Conservation (phyloP, 2,329 filamentous ascomycete genomes). For the Fusarium mundagurra region DNA sequence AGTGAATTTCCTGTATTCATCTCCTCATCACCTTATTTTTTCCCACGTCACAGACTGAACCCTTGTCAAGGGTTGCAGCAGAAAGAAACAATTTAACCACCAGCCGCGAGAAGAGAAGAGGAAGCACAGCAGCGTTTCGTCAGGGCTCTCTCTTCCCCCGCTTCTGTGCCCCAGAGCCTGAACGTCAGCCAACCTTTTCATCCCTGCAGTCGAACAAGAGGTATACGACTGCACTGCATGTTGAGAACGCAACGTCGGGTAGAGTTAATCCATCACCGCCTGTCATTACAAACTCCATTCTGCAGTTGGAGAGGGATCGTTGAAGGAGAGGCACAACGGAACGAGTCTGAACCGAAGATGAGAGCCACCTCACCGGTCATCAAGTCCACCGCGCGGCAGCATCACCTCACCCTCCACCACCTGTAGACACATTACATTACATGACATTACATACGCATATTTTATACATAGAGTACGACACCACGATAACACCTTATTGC, state of each 20-base stretch:
- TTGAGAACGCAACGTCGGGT: conserved; percentile 15
- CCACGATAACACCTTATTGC: conserved; percentile 16
- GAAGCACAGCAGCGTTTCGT: conserved; percentile 12
- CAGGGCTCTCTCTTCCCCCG: conserved; percentile 10
- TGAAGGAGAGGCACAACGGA: background rate
- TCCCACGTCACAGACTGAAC: conserved; percentile 23
- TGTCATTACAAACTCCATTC: conserved; percentile 3
- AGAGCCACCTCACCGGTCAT: conserved; percentile 12
- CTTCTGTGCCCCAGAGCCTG: conserved; percentile 11
- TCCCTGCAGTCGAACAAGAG: conserved; percentile 19
- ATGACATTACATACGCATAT: background rate
- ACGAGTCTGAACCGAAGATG: conserved; percentile 6
- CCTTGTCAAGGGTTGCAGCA: conserved; percentile 14
- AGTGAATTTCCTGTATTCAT: conserved; percentile 6
- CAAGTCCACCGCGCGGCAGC: conserved; percentile 7
- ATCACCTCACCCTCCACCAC: conserved; percentile 9
- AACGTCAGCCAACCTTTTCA: conserved; percentile 26
- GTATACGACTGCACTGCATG: conserved; percentile 22
- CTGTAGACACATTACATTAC: background rate
- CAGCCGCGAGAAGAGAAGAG: conserved; percentile 17
- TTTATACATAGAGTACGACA: conserved; percentile 15
- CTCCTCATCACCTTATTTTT: conserved; percentile 16
- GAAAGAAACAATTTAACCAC: conserved; percentile 12
- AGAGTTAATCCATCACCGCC: conserved; percentile 21
- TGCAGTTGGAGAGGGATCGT: background rate